Evolutionary conservation across 148 eudicot species (phyloP).

Genomic region (Fallopia convolvulus): DNA sequence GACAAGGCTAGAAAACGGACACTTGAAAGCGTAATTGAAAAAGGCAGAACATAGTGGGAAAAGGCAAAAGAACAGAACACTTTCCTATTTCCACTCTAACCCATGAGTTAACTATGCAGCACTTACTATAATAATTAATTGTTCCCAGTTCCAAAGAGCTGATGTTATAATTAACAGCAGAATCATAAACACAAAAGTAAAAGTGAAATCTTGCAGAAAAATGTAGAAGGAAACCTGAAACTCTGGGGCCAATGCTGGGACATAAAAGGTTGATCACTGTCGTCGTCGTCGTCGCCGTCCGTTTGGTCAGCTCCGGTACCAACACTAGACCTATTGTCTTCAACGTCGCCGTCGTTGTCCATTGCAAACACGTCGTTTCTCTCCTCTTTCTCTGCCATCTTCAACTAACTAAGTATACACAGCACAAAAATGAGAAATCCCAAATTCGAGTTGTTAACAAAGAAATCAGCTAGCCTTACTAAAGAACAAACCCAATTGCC

Average conservation of each 20-base stretch:
- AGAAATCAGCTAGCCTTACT: background rate
- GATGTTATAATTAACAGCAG: background rate
- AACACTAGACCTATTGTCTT: conserved; percentile 6
- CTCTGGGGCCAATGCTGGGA: conserved; percentile 13
- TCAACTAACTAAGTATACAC: background rate
- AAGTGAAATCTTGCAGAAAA: background rate
- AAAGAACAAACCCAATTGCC: background rate
- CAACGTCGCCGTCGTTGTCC: conserved; percentile 11
- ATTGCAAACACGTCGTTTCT: background rate
- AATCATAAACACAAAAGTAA: background rate
- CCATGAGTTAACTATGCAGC: background rate
- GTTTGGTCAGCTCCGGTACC: background rate
- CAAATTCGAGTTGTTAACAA: background rate
- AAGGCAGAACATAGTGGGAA: too few species aligned
- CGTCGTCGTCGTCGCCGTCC: background rate
- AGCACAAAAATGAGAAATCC: background rate
- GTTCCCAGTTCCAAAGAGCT: background rate
- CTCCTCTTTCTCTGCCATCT: conserved; percentile 6
- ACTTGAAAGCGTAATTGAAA: background rate
- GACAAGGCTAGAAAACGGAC: background rate
- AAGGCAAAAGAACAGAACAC: background rate
- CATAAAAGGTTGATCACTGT: background rate
- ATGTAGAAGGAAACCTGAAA: background rate
- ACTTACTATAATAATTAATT: background rate
- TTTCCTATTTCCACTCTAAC: background rate